Evolutionary conservation across 352 stramenopile genomes (phyloP), one percentile per base, ranked within the genome.

Genomic region (Pythium sukuiense): DNA sequence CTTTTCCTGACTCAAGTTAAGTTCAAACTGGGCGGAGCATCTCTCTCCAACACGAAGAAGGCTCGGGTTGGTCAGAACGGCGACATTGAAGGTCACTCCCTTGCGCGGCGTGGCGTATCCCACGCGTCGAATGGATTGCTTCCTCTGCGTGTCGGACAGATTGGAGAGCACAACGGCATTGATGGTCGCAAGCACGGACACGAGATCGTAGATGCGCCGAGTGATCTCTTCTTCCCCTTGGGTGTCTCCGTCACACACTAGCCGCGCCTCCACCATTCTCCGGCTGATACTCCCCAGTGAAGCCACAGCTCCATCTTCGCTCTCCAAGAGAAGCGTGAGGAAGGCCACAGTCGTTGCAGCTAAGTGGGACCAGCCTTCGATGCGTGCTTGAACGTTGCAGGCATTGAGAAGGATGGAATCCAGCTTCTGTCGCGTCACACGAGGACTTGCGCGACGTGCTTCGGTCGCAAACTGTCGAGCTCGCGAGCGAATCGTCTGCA

Each of bases 161-260:
- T 67, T 50, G 4, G 69, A 71, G 2, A 78, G 70, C 16, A 74
- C 48, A 20, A 92, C 69, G 33, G 89, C 56, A 52, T 80, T 81
- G 65, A 84, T 85, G 56, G 65, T 82, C 3, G 58, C 70, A 39
- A 92, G 71, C 27, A 92, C 79, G 0, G 81, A 82, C 30, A 87
- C 81, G 27, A 90, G 79, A 32, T 90, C 81, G 53, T 92, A 92
- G 20, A 92, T 64, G 0, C 83, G 81, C 4, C 83, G 81, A 55
- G 81, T 80, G 13, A 81, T 71, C 35, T 43, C 35, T 16, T 18
- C 35, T 57, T 90, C 81, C 32, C 56, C 65, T 16, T 73, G 65
- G 18, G 76, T 39, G 18, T 57, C 30, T 46, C 27, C 18, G 16
- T 63, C 26, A 76, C 69, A 57, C 54, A 27, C 65, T 18, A 77